These are phyloP conservation scores for Pascua sp. DNA, from an alignment of 1,284 basidiomycete genomes.

Conservation along the genomic window DNA sequence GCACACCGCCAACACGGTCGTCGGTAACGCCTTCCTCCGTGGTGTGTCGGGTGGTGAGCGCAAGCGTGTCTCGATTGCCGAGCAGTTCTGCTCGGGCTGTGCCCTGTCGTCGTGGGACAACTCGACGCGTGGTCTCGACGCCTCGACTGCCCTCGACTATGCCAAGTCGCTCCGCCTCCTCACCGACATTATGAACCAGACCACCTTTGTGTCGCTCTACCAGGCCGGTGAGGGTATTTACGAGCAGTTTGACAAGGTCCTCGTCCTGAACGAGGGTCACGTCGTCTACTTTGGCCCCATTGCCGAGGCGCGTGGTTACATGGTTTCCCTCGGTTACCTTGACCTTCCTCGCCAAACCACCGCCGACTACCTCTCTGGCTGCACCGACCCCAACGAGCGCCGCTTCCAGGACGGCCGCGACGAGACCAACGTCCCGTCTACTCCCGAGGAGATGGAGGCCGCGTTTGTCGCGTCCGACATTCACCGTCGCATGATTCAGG, in stretches of 20 bases:
- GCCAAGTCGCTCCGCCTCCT: conserved; percentile 57
- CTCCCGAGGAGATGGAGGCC: conserved; percentile 66
- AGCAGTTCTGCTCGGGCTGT: conserved; percentile 55
- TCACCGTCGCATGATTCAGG: conserved; percentile 54
- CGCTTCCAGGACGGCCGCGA: conserved; percentile 71
- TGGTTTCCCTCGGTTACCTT: conserved; percentile 54
- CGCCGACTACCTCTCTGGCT: conserved; percentile 68
- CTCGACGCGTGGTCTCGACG: conserved; percentile 52
- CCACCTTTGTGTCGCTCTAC: conserved; percentile 55
- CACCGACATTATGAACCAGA: conserved; percentile 54
- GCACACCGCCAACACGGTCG: conserved; percentile 58
- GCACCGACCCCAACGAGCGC: conserved; percentile 76
- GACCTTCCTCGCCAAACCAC: conserved; percentile 53
- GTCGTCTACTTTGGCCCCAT: conserved; percentile 58
- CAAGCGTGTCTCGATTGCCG: conserved; percentile 60
- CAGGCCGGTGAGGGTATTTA: conserved; percentile 64
- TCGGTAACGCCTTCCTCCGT: conserved; percentile 50
- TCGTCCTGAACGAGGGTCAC: conserved; percentile 53
- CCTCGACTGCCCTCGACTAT: conserved; percentile 59
- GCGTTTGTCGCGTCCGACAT: conserved; percentile 63
- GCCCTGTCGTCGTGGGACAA: conserved; percentile 55
- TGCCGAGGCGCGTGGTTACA: conserved; percentile 54
- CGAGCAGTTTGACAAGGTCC: conserved; percentile 69
- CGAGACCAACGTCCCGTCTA: conserved; percentile 63
- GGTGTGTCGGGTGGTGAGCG: conserved; percentile 52